Evolutionary conservation across 805 yeast genomes (phyloP).

Genomic region (Cyberlindnera xylosilytica): DNA sequence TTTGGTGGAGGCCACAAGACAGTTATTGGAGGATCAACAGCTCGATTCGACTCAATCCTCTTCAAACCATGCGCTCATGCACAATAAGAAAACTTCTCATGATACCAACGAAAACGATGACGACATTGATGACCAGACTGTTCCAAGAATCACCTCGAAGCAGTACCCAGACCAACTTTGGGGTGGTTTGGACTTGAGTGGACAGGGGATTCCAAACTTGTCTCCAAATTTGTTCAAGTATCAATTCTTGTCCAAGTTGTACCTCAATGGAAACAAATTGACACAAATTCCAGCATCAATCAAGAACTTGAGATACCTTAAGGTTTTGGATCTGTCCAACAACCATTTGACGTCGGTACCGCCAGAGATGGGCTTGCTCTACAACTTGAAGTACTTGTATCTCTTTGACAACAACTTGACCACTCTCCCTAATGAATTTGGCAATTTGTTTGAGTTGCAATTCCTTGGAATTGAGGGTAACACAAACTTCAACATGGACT

Average conservation of each 20-base stretch:
- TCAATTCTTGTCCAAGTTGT: slow-evolving; percentile 80
- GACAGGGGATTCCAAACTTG: slow-evolving; percentile 73
- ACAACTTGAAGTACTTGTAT: slow-evolving; percentile 74
- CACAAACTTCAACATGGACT: slow-evolving; percentile 58
- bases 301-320: slow-evolving; percentile 63
- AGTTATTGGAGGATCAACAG: slow-evolving; percentile 27
- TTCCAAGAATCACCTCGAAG: slow-evolving; percentile 55
- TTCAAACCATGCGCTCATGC: slow-evolving; percentile 27
- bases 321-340: slow-evolving; percentile 82
- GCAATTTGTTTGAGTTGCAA: slow-evolving; percentile 77
- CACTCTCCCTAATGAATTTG: slow-evolving; percentile 79
- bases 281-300: slow-evolving; percentile 64
- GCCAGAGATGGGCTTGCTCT: slow-evolving; percentile 77
- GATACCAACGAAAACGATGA: slow-evolving; percentile 32
- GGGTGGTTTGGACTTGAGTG: slow-evolving; percentile 91
- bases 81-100: slow-evolving; percentile 40
- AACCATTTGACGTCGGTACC: slow-evolving; percentile 76
- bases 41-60: slow-evolving; percentile 8
- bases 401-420: slow-evolving; percentile 82
- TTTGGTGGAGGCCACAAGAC: slow-evolving; percentile 40
- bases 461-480: slow-evolving; percentile 94
- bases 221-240: slow-evolving; percentile 78
- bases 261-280: slow-evolving; percentile 82
- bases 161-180: slow-evolving; percentile 72
- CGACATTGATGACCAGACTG: slow-evolving; percentile 55